These are phyloP conservation scores for Dunaliella primolecta DNA, from an alignment of 139 green algal species.

Conservation along the genomic window DNA sequence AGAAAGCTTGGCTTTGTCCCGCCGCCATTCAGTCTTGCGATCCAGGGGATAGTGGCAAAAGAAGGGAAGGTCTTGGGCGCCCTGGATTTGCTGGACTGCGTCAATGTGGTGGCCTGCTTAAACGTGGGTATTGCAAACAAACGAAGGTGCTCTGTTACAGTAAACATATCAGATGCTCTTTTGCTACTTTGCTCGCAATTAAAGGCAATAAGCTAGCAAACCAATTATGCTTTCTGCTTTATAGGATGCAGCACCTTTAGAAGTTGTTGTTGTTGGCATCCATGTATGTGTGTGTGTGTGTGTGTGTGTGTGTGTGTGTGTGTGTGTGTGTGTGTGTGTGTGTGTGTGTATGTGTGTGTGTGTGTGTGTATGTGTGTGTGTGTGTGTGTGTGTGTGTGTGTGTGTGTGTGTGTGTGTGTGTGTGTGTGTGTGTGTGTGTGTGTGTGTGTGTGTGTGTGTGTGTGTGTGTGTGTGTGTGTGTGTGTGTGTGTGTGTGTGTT, in stretches of 20 bases:
- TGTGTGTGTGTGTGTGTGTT: too few relatives aligned
- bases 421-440: too few relatives aligned
- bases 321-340: background rate
- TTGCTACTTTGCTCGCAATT: background rate
- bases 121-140: background rate
- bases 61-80: background rate
- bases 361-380: too few relatives aligned
- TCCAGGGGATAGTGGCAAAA: background rate
- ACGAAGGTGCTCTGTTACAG: background rate
- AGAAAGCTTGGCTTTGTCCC: background rate
- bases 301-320: constrained; percentile 14
- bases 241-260: background rate
- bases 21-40: background rate
- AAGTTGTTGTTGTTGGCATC: background rate
- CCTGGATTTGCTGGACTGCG: background rate
- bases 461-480: too few relatives aligned
- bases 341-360: background rate
- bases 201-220: background rate
- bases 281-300: constrained; percentile 16
- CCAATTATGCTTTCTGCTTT: too few relatives aligned
- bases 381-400: too few relatives aligned
- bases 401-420: too few relatives aligned
- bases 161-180: background rate
- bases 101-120: background rate
- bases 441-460: too few relatives aligned